Base-by-base conservation (phyloP, 1,284 basidiomycete genomes). In the Calocybe gambosa region DNA sequence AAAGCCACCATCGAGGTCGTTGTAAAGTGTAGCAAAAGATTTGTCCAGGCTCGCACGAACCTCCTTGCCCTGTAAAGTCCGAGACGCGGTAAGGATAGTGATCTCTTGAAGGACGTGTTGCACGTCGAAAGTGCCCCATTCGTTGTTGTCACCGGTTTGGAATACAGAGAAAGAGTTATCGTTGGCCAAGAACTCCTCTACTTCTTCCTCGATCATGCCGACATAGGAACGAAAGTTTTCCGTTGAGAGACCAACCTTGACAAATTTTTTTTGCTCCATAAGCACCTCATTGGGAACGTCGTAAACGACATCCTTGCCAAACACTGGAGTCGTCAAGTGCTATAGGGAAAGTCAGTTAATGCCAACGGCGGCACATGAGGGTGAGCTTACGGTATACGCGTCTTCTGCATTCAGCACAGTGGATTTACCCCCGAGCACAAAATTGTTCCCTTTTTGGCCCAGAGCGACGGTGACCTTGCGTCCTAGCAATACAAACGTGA, bases 251-350 rank as follows among this genome's bases (percentile, higher is more conserved):
- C 95, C 94, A 55, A 93, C 85, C 71, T 95, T 96, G 66, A 94
- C 85, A 55, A 99, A 97, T 66, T 89, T 90, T 77, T 99, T 99
- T 68, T 99, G 96, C 63, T 99, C 94, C 95, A 99, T 99, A 64
- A 99, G 85, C 43, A 92, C 75, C 46, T 93, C 87, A 65, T 99
- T 99, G 25, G 96, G 95, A 47, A 93, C 85, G 62, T 98, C 95
- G 66, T 99, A 99, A 3, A 98, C 95, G 39, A 99, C 96, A 45
- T 93, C 93, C 62, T 93, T 93, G 45, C 96, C 96, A 59, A 99
- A 99, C 16, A 94, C 82, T 3, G 92, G 92, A 0, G 89, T 93
- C 0, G 91, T 94, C 41, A 94, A 68, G 61, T 89, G 86, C 88
- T 93, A 16, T 54, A 13, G 39, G 41, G 15, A 37, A 43, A 39